A percentile compares a stretch with the other conserved stretches of the same genome.
Conservation (phyloP, 129 eudicot species). For the Dittrichia graveolens region DNA sequence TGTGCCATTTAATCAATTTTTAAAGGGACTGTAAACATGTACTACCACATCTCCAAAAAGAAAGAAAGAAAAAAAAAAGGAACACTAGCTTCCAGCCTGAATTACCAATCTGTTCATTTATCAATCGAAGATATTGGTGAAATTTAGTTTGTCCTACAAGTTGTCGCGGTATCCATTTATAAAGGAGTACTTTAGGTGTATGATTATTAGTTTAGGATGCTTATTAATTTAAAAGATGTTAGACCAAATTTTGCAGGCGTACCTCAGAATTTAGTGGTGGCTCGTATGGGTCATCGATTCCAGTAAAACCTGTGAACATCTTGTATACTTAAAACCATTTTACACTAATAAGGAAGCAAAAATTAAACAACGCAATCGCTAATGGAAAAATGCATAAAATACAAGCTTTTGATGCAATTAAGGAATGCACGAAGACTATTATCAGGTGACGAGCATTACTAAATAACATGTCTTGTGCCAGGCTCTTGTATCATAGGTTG, state of each 20-base stretch:
- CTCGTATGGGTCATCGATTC: slow-evolving; percentile 95
- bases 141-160: too few species aligned
- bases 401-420: too few species aligned
- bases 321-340: neutral
- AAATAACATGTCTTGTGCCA: neutral
- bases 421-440: too few species aligned
- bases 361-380: neutral
- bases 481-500: neutral
- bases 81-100: neutral
- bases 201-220: neutral
- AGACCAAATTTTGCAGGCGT: slow-evolving; percentile 1
- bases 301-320: slow-evolving; percentile 79
- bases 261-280: slow-evolving; percentile 88
- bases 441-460: too few species aligned
- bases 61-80: too few species aligned
- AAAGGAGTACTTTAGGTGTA: neutral
- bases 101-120: too few species aligned
- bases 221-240: neutral
- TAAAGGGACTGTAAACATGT: neutral
- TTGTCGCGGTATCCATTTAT: too few species aligned
- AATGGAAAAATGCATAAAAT: neutral
- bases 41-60: too few species aligned
- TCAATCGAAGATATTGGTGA: too few species aligned
- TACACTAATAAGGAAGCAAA: neutral
- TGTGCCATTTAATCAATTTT: neutral